Evolutionary conservation across 2,329 filamentous ascomycete species (phyloP).

Genomic region (Aspergillus floridensis): DNA sequence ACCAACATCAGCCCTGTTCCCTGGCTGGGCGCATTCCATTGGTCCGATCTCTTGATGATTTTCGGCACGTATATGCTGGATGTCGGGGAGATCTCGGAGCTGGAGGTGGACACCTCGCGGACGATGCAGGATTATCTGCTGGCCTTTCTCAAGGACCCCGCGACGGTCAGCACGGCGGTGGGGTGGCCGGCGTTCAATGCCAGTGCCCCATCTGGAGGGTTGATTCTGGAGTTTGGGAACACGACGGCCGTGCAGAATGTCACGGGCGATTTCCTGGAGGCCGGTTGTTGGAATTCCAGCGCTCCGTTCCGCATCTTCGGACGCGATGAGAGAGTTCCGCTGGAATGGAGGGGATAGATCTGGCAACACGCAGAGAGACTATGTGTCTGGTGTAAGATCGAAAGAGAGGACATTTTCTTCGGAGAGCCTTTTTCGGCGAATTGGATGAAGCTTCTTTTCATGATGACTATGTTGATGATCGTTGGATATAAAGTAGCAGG

Average conservation of each 20-base stretch:
- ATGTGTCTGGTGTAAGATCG: too few relatives aligned
- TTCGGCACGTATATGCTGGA: slow-evolving; percentile 21
- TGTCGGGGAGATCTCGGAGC: slow-evolving; percentile 8
- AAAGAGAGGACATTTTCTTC: too few relatives aligned
- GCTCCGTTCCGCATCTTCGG: slow-evolving; percentile 24
- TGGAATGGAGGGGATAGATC: too few relatives aligned
- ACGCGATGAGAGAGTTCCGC: too few relatives aligned
- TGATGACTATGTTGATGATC: too few relatives aligned
- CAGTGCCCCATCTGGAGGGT: slow-evolving; percentile 19
- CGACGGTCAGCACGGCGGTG: slow-evolving; percentile 2
- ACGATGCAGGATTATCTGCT: slow-evolving; percentile 26
- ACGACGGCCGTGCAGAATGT: not conserved
- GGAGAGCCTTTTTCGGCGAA: too few relatives aligned
- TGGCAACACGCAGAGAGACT: too few relatives aligned
- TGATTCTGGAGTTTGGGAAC: slow-evolving; percentile 6
- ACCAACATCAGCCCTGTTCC: slow-evolving; percentile 39
- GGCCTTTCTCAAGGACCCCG: slow-evolving; percentile 23
- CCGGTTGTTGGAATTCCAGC: slow-evolving; percentile 1
- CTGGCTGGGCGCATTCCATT: slow-evolving; percentile 47
- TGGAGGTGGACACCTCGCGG: slow-evolving; percentile 19
- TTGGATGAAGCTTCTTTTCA: too few relatives aligned
- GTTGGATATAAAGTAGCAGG: too few relatives aligned
- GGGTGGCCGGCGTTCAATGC: slow-evolving; percentile 17
- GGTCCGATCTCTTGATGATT: slow-evolving; percentile 24
- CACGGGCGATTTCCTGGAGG: slow-evolving; percentile 2